A percentile compares a stretch with the other conserved stretches of the same genome.
phyloP scores from a whole-genome alignment of 345 rosid genomes.

The Eutrema japonicum region DNA sequence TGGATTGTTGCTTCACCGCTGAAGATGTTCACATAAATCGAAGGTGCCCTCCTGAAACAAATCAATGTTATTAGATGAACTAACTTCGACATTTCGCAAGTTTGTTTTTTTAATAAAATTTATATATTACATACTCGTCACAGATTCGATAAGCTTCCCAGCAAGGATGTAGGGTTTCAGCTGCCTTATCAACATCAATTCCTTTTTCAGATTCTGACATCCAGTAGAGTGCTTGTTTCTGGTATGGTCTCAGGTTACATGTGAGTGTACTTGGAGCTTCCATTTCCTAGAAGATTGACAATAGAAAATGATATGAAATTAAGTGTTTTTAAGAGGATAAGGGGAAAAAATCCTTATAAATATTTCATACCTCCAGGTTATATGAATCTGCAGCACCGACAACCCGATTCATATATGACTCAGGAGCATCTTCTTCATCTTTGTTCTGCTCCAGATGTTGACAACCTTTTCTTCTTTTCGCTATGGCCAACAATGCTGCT shows the following conservation, averaged over 20 bases:
- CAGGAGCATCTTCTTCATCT: conserved; percentile 60
- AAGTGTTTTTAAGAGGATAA: neutral
- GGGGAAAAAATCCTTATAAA: neutral
- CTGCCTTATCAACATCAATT: conserved; percentile 57
- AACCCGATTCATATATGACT: conserved; percentile 57
- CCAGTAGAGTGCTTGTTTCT: conserved; percentile 75
- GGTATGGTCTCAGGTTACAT: conserved; percentile 63
- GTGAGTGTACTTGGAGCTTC: conserved; percentile 62
- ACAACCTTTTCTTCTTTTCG: conserved; percentile 53
- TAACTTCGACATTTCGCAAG: neutral
- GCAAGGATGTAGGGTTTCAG: conserved; percentile 67
- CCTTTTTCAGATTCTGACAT: conserved; percentile 70
- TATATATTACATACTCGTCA: conserved; percentile 54
- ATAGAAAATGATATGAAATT: neutral
- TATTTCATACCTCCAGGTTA: conserved; percentile 53
- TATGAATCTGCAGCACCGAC: conserved; percentile 61
- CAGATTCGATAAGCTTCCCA: conserved; percentile 71
- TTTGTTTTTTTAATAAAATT: neutral
- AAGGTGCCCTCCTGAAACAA: conserved; percentile 59
- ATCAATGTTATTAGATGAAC: neutral
- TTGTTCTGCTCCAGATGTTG: conserved; percentile 47
- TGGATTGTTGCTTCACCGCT: conserved; percentile 73
- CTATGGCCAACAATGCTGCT: conserved; percentile 46
- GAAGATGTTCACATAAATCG: conserved; percentile 63
- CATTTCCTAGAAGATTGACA: conserved; percentile 55